Base-by-base conservation (phyloP, 202 grass and related monocot species). In the Saccharum hybrid region DNA sequence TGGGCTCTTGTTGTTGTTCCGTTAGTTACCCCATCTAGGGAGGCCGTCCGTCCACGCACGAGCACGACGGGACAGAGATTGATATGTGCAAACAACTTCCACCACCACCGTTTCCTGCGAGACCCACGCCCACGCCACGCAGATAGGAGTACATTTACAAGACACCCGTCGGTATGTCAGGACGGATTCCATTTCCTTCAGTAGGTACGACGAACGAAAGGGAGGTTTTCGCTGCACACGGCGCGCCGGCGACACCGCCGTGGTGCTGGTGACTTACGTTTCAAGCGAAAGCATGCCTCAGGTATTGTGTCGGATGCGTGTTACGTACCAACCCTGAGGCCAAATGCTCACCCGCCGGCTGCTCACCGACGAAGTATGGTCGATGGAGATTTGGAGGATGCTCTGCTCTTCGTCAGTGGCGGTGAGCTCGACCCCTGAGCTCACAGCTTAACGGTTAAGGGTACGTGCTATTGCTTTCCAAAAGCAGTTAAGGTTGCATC, bases 231-330 rank as follows among this genome's bases (percentile, higher is more conserved):
- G 60, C 73, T 60, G 63, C 42, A 45, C 70, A 21, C 40, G 10
- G 18, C 22, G 71, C 63, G 70, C 52, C 56, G 18, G 37, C 43
- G 42, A 0, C 63, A 62, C 22, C 11, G 8, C 8, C 76, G 38
- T 14, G 45, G 0, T 82, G 78, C 15, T 16, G 48, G 12, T 52
- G 48, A 67, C 87, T 65, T 86, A 78, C n/a, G 72, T 78, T 89
- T 89, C 46, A 89, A 85, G 87, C 11, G 41, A 49, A 86, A 89
- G 87, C 87, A 49, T 88, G 65, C 57, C 41, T 11, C 49, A 36
- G 33, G 71, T 65, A 45, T 10, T 4, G 56, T 52, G 33, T 66
- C 21, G 6, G 56, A 77, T 63, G 64, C 61, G 21, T 23, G 23
- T 8, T 9, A 10, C 22, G 65, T 77, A 72, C 72, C 66, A 64